These are phyloP conservation scores for Lagenidium giganteum DNA, from an alignment of 352 stramenopile genomes.

Conservation along the genomic window DNA sequence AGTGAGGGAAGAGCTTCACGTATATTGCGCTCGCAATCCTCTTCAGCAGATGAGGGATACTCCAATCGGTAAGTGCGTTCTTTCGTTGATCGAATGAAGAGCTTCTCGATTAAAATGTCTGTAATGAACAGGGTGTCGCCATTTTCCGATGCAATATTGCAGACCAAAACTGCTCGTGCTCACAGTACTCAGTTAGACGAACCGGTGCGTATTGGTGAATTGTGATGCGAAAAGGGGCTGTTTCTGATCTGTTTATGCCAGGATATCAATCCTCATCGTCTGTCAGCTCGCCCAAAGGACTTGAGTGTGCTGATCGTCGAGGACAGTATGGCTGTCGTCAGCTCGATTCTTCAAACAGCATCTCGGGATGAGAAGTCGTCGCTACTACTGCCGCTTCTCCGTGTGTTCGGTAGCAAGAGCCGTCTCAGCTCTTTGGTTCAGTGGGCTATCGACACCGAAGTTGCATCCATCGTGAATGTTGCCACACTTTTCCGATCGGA, in stretches of 20 bases:
- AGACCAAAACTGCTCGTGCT: background rate
- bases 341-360: constrained; percentile 71
- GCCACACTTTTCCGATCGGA: constrained; percentile 39
- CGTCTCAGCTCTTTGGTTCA: constrained; percentile 29
- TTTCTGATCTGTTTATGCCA: constrained; percentile 2
- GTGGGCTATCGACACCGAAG: constrained; percentile 44
- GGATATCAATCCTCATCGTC: constrained; percentile 1
- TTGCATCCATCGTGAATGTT: constrained; percentile 31
- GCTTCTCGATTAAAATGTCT: background rate
- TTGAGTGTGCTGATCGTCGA: constrained; percentile 52
- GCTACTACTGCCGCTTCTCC: constrained; percentile 30
- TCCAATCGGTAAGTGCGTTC: background rate
- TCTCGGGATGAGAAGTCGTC: constrained; percentile 61
- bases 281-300: constrained; percentile 25
- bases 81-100: background rate
- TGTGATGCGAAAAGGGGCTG: too few relatives aligned
- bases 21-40: background rate
- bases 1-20: constrained; percentile 2
- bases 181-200: too few relatives aligned
- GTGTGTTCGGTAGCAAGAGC: constrained; percentile 26
- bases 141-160: too few relatives aligned
- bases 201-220: too few relatives aligned
- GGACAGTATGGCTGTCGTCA: constrained; percentile 68
- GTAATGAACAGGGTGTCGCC: background rate
- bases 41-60: background rate